phyloP scores from a whole-genome alignment of 208 protist genomes.

The Trypanosoma rangeli region DNA sequence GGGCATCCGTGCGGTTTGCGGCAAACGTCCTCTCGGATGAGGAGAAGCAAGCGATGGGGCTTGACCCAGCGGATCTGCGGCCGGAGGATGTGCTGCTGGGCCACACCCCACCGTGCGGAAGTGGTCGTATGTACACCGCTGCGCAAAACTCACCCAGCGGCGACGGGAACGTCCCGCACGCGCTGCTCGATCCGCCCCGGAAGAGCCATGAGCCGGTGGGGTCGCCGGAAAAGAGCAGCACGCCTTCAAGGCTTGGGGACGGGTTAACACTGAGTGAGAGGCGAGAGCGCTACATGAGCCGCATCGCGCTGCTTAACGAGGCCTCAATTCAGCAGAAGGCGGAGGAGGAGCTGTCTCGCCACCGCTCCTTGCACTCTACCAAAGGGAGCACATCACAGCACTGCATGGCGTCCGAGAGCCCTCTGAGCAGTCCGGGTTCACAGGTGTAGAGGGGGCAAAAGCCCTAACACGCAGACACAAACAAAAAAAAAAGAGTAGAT shows the following conservation, averaged over 20 bases:
- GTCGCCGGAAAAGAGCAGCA: neutral
- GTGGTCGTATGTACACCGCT: neutral
- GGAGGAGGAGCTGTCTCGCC: neutral
- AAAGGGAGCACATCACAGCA: neutral
- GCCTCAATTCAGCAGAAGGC: neutral
- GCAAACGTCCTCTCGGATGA: slow-evolving; percentile 70
- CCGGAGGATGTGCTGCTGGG: slow-evolving; percentile 39
- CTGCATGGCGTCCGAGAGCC: neutral
- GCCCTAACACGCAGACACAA: neutral
- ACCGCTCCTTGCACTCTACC: neutral
- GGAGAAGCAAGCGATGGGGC: slow-evolving; percentile 78
- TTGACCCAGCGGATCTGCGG: slow-evolving; percentile 64
- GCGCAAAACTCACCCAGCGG: neutral
- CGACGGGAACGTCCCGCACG: neutral
- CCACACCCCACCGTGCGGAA: neutral
- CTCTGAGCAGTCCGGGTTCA: neutral
- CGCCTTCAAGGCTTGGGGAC: neutral
- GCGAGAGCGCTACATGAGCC: slow-evolving; percentile 45
- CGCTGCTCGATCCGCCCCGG: slow-evolving; percentile 2
- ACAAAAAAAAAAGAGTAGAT: neutral
- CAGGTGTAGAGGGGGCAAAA: neutral
- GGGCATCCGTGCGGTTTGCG: slow-evolving; percentile 72
- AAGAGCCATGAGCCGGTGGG: neutral
- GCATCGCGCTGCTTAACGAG: slow-evolving; percentile 40
- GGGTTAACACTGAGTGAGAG: slow-evolving; percentile 42